phyloP scores from a whole-genome alignment of 1,139 yeast species.

The Wickerhamiella infanticola region DNA sequence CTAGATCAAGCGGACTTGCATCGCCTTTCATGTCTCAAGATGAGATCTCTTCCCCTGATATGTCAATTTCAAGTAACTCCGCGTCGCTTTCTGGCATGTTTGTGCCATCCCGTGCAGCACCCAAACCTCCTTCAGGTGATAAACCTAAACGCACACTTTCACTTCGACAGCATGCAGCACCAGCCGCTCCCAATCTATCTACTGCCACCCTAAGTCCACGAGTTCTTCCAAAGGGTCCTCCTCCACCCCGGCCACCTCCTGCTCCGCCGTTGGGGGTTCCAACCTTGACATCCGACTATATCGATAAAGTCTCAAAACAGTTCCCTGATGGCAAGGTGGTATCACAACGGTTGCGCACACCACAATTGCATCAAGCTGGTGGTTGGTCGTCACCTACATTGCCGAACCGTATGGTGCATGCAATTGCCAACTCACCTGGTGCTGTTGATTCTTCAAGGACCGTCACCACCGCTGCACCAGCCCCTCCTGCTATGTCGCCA shows the following conservation, averaged over 20 bases:
- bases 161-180: slow-evolving; percentile 7
- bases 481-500: neutral
- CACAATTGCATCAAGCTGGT: neutral
- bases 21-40: slow-evolving; percentile 1
- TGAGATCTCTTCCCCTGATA: neutral
- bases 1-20: neutral
- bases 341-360: too few relatives aligned
- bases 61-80: slow-evolving; percentile 2
- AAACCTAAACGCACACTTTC: slow-evolving; percentile 1
- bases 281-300: slow-evolving; percentile 18
- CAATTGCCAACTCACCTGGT: neutral
- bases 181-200: slow-evolving; percentile 14
- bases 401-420: neutral
- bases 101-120: slow-evolving; percentile 4
- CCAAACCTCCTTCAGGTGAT: neutral
- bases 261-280: slow-evolving; percentile 29
- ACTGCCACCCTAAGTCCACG: slow-evolving; percentile 2
- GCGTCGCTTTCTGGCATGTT: slow-evolving; percentile 7
- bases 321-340: neutral
- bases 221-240: slow-evolving; percentile 16
- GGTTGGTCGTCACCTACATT: neutral
- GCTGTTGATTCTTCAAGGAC: neutral
- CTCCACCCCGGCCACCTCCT: slow-evolving; percentile 29
- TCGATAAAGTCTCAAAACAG: slow-evolving; percentile 1
- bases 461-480: neutral